Conservation (phyloP, 371 early-diverging fungal genomes). For the Apophysomyces variabilis region DNA sequence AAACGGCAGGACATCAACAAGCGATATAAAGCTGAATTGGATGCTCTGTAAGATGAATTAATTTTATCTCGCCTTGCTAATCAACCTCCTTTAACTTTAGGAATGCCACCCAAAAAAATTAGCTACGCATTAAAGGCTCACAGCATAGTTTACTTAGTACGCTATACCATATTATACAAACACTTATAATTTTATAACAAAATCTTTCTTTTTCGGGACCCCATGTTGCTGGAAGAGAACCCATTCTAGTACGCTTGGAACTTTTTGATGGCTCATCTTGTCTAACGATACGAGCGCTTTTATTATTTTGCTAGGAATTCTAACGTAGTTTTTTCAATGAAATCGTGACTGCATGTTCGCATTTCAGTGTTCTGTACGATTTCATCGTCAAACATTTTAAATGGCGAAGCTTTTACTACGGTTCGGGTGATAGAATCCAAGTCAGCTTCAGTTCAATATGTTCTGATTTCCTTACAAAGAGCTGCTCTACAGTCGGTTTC, state of each 20-base stretch:
- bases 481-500: conserved; percentile 6
- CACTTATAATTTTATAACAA: no score
- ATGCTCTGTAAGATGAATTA: conserved; percentile 49
- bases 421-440: conserved; percentile 38
- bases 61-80: neutral
- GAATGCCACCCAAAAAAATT: conserved; percentile 6
- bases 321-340: conserved; percentile 31
- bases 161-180: no score
- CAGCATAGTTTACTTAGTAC: no score
- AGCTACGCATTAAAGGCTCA: neutral
- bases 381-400: conserved; percentile 26
- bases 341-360: conserved; percentile 25
- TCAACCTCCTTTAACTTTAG: neutral
- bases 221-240: no score
- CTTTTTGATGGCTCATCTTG: no score
- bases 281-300: no score
- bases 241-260: no score
- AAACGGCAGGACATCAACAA: conserved; percentile 79
- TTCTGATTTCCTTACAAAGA: conserved; percentile 27
- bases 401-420: conserved; percentile 39
- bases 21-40: conserved; percentile 62
- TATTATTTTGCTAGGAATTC: conserved; percentile 15
- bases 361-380: conserved; percentile 22
- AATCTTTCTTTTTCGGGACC: no score
- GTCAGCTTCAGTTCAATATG: conserved; percentile 32